Conservation (phyloP, 345 rosid genomes). For the Salix brachista region DNA sequence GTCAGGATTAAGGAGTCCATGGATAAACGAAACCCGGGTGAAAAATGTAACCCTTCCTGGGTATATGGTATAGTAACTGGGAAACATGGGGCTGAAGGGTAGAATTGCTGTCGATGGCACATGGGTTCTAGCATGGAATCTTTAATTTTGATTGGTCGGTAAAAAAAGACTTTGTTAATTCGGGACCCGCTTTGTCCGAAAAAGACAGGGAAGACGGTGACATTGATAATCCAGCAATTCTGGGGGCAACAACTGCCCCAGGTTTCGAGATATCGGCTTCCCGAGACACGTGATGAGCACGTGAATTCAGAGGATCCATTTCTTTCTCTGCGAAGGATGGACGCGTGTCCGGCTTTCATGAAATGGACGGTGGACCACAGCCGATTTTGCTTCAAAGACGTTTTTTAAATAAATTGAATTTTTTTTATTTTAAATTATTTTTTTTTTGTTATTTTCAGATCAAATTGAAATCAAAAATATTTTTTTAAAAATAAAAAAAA, state of each 20-base stretch:
- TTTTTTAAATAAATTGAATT: no score
- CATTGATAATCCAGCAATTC: neutral
- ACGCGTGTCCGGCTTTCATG: neutral
- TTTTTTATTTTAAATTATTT: no score
- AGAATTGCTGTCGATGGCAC: neutral
- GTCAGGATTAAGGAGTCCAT: neutral
- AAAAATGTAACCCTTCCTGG: neutral
- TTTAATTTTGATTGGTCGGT: neutral
- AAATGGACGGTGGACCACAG: neutral
- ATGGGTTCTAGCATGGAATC: neutral
- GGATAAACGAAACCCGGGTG: neutral
- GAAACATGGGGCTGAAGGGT: no score
- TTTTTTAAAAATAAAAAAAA: no score
- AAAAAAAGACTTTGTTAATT: neutral
- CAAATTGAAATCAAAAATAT: no score
- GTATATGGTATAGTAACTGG: no score
- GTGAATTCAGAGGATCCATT: neutral
- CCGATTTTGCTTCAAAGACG: no score
- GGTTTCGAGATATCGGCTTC: neutral
- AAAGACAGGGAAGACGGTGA: neutral
- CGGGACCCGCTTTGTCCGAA: neutral
- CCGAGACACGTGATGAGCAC: neutral
- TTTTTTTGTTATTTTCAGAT: no score
- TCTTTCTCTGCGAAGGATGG: neutral
- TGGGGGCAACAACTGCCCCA: neutral